These are phyloP conservation scores for Diplodia scrobiculata DNA, from an alignment of 2,329 filamentous ascomycete genomes.

Conservation along the genomic window DNA sequence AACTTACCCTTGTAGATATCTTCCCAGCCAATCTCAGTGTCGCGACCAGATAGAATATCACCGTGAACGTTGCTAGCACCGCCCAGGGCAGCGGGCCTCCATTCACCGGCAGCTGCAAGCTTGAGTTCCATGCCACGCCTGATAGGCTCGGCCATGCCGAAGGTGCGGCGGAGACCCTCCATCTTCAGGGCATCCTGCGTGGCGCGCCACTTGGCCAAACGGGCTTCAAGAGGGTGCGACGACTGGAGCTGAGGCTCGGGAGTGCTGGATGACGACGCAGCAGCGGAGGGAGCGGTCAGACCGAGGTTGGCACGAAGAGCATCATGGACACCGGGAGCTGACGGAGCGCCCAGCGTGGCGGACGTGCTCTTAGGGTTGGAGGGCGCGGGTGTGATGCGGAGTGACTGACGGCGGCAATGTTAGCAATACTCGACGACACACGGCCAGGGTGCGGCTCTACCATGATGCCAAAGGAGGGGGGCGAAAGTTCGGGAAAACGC, in stretches of 20 bases:
- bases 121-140: conserved; percentile 92
- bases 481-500: neutral
- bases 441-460: neutral
- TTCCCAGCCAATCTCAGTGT: conserved; percentile 83
- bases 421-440: conserved; percentile 1
- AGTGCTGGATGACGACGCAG: conserved; percentile 36
- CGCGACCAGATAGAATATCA: conserved; percentile 81
- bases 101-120: conserved; percentile 78
- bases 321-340: conserved; percentile 90
- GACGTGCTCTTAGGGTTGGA: conserved; percentile 61
- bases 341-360: conserved; percentile 69
- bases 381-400: conserved; percentile 81
- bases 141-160: conserved; percentile 90
- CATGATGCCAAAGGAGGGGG: conserved; percentile 6
- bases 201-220: conserved; percentile 84
- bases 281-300: conserved; percentile 49
- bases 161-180: conserved; percentile 81
- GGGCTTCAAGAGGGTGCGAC: conserved; percentile 86
- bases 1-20: conserved; percentile 76
- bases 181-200: conserved; percentile 88
- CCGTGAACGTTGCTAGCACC: conserved; percentile 74
- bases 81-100: conserved; percentile 71
- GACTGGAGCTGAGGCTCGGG: conserved; percentile 55
- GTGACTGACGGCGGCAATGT: conserved; percentile 47
- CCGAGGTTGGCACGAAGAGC: conserved; percentile 82